Evolutionary conservation across 2,329 filamentous ascomycete genomes (phyloP).

Genomic region (Sphaerostilbella broomeana): DNA sequence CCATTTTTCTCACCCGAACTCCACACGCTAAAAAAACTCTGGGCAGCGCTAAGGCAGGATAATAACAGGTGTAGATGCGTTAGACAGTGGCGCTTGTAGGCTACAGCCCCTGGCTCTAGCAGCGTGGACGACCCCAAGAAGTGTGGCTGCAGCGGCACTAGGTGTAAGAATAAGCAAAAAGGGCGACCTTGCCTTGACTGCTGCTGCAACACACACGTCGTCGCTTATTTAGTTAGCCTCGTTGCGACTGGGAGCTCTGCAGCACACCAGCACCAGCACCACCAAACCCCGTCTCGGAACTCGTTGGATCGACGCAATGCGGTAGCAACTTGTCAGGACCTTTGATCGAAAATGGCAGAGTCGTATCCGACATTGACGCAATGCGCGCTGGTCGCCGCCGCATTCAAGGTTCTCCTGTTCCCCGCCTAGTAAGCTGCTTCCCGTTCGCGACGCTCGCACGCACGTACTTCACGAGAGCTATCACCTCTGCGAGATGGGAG

Average conservation of each 20-base stretch:
- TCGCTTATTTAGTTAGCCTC: not conserved
- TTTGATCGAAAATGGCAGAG: conserved; percentile 59
- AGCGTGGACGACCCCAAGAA: too few species aligned
- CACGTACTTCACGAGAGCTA: not conserved
- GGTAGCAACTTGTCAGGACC: conserved; percentile 8
- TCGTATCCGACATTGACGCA: conserved; percentile 82
- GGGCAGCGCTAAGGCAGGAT: too few species aligned
- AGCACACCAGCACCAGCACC: not conserved
- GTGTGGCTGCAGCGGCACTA: too few species aligned
- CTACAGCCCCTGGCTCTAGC: too few species aligned
- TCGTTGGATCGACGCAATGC: conserved; percentile 5
- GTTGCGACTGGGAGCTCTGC: not conserved
- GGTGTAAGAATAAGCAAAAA: too few species aligned
- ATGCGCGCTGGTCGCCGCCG: conserved; percentile 77
- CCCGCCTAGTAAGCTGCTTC: conserved; percentile 94
- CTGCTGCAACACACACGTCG: conserved; percentile 2
- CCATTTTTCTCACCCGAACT: not conserved
- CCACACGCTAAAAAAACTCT: conserved; percentile 1
- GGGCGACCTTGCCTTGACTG: too few species aligned
- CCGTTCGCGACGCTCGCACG: too few species aligned
- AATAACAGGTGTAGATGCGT: too few species aligned
- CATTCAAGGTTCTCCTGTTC: conserved; percentile 86
- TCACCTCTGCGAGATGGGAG: not conserved
- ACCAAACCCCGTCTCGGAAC: not conserved
- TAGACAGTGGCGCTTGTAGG: too few species aligned